A percentile compares a stretch with the other conserved stretches of the same genome.
phyloP scores from a whole-genome alignment of 2,329 filamentous ascomycete species.

The Capronia epimyces region DNA sequence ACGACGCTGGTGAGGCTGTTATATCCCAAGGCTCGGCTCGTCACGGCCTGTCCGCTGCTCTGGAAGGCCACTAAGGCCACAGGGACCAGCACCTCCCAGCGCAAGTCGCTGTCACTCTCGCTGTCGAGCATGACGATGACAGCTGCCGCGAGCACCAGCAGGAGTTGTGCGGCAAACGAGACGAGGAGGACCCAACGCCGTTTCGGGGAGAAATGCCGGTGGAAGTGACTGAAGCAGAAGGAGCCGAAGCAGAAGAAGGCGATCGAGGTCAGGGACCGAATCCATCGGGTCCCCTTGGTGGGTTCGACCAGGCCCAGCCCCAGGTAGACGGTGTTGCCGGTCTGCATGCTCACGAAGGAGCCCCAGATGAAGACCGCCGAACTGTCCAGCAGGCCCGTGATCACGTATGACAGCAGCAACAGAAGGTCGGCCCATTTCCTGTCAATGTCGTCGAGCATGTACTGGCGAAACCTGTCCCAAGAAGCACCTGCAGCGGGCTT shows the following conservation, averaged over 20 bases:
- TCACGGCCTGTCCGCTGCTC: conserved; percentile 71
- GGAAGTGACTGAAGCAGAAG: conserved; percentile 64
- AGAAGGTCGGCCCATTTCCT: conserved; percentile 56
- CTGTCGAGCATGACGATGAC: conserved; percentile 40
- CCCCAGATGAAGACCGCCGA: conserved; percentile 72
- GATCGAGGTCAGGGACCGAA: conserved; percentile 67
- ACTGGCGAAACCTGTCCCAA: conserved; percentile 7
- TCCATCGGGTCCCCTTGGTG: conserved; percentile 54
- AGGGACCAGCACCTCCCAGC: conserved; percentile 60
- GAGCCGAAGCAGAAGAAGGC: conserved; percentile 66
- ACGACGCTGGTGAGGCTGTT: conserved; percentile 71
- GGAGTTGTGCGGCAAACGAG: conserved; percentile 53
- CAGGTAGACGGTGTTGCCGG: conserved; percentile 76
- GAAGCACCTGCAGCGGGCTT: not conserved
- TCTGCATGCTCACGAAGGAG: conserved; percentile 79
- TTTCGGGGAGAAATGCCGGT: conserved; percentile 57
- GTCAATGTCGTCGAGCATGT: conserved; percentile 22
- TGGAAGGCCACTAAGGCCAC: conserved; percentile 69
- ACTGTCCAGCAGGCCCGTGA: conserved; percentile 72
- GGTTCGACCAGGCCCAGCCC: conserved; percentile 65
- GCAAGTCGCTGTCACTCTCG: conserved; percentile 39
- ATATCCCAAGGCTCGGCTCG: conserved; percentile 63
- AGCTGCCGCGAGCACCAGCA: conserved; percentile 32
- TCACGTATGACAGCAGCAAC: conserved; percentile 66
- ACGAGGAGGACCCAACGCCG: conserved; percentile 60